Base-by-base conservation (phyloP, 2,329 filamentous ascomycete species). In the Epichloe sp. region DNA sequence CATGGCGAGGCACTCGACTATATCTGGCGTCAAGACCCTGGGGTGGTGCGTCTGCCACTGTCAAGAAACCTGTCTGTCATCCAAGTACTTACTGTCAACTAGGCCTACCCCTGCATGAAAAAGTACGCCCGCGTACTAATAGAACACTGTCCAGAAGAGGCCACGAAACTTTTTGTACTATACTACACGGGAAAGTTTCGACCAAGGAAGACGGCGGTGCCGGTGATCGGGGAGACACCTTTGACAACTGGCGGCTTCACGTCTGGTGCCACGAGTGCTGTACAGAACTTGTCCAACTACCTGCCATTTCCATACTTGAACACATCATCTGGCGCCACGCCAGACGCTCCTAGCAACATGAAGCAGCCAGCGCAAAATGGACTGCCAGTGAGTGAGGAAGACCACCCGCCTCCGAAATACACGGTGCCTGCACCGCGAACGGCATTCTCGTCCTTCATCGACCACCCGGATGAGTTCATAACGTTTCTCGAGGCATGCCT, bases 381-480 rank as follows among this genome's bases (percentile, higher is more conserved):
- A 17, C 70, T 80, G 19, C 62, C 76, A 8, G 54, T 80, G 58
- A 63, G 78, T 56, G 60, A 76, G 54, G 64, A 81, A 44, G 65
- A 72, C 47, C 60, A 67, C 34, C 62, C 70, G 0, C 60, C 68
- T 4, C 71, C 72, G 4, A 76, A 79, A 56, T 98, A 98, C 66
- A 81, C 79, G 5, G 76, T 86, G 2, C 91, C 93, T 0, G 85
- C 85, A 52, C 91, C 93, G 5, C 76, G 91, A 54, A 89, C 85
- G 2, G 91, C 93, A 0, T 98, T 98, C 61, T 96, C 93, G 1
- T 91, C 88, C 0, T 98, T 98, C 61, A 90, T 98, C 53, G 91
- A 96, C 60, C 90, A 96, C 62, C 79, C 93, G 0, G 80, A 90
- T 52, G 83, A 96, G 61, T 97, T 98, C 59, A 91, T 97, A 55